Evolutionary conservation across 805 yeast genomes (phyloP).

Genomic region (Kodamaea nitidulidarum): DNA sequence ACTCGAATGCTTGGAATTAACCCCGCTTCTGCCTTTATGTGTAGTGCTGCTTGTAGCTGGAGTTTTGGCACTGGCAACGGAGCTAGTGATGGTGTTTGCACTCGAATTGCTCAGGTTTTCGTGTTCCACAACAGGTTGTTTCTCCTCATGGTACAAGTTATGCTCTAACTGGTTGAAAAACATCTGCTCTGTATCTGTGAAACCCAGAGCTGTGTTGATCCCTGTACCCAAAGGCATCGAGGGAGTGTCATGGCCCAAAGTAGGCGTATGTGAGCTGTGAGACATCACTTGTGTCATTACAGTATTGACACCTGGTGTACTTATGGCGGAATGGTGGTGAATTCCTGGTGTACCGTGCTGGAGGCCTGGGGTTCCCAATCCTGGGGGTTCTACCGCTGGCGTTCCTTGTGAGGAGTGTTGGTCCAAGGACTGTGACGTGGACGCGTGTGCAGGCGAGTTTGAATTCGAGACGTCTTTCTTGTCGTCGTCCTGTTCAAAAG

Average conservation of each 20-base stretch:
- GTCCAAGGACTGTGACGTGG: not conserved
- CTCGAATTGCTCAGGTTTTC: conserved; percentile 1
- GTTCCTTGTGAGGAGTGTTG: not conserved
- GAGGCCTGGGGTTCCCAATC: not conserved
- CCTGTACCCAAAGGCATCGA: not conserved
- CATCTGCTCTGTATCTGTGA: conserved; percentile 16
- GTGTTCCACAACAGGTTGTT: not conserved
- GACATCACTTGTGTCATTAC: not conserved
- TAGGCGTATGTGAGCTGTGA: conserved; percentile 1
- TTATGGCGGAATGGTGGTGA: conserved; percentile 1
- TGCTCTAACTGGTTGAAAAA: conserved; percentile 29
- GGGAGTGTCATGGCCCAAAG: not conserved
- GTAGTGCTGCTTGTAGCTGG: conserved; percentile 4
- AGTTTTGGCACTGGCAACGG: conserved; percentile 4
- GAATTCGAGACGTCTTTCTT: not conserved
- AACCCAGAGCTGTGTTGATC: not conserved
- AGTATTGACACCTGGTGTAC: not conserved
- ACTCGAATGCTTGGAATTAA: conserved; percentile 7
- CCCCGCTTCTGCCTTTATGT: conserved; percentile 4
- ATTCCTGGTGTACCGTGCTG: not conserved
- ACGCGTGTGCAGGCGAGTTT: not conserved
- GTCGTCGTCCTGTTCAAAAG: not conserved
- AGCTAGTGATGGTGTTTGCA: conserved; percentile 9
- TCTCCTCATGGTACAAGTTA: conserved; percentile 18
- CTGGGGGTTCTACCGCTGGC: not conserved